These are phyloP conservation scores for Cercophora sp. DNA, from an alignment of 495 filamentous ascomycete genomes.

Conservation along the genomic window DNA sequence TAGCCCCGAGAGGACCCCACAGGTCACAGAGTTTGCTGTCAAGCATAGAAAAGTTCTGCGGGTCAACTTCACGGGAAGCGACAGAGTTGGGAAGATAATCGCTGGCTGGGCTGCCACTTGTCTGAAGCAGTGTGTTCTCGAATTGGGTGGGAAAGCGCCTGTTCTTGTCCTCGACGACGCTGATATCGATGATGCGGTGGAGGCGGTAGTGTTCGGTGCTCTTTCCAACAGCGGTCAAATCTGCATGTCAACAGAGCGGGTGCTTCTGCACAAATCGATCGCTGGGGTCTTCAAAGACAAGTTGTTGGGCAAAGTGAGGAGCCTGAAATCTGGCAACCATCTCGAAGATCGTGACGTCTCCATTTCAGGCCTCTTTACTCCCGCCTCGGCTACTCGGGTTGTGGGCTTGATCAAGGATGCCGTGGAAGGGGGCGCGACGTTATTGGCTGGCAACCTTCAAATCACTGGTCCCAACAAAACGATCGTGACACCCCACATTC, in stretches of 20 bases:
- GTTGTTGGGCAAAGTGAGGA: conserved; percentile 18
- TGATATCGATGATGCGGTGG: conserved; percentile 31
- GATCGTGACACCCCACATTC: conserved; percentile 28
- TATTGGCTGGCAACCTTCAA: conserved; percentile 26
- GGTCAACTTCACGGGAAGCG: conserved; percentile 40
- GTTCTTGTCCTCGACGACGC: conserved; percentile 33
- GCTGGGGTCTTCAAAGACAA: conserved; percentile 23
- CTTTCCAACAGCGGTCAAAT: conserved; percentile 31
- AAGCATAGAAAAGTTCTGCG: conserved; percentile 45
- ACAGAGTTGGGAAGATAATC: conserved; percentile 32
- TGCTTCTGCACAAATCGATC: conserved; percentile 27
- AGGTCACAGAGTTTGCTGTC: conserved; percentile 47
- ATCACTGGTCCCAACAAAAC: conserved; percentile 25
- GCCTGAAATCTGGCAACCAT: conserved; percentile 27
- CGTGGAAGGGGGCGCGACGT: conserved; percentile 34
- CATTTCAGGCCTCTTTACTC: conserved; percentile 50
- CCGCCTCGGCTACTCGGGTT: conserved; percentile 53
- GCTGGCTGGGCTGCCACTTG: conserved; percentile 48
- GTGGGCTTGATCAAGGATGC: conserved; percentile 53
- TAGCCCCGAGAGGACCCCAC: conserved; percentile 36
- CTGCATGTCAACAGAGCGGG: conserved; percentile 37
- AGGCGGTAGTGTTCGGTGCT: conserved; percentile 29
- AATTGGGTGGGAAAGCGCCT: conserved; percentile 36
- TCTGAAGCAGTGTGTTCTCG: conserved; percentile 53
- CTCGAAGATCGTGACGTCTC: conserved; percentile 39